Evolutionary conservation across 192 early-diverging fungal genomes (phyloP), one percentile per base, ranked within the genome.

Genomic region (Entomortierella chlamydospora): DNA sequence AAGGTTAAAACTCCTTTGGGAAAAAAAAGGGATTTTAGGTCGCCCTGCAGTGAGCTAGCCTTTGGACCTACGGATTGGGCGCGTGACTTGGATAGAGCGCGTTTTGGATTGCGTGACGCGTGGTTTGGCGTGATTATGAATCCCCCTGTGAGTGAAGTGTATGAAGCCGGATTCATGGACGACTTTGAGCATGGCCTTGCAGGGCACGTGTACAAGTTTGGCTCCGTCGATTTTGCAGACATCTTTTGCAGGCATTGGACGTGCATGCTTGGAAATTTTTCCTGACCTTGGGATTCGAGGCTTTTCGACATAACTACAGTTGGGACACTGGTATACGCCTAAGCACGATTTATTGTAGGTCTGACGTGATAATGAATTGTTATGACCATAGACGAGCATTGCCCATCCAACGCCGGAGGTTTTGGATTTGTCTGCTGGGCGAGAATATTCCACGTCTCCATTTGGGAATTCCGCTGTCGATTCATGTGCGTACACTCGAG

Each of bases 341-440:
- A 61, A 34, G 28, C 59, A 61, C 1, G 59, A 61, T 26, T 61
- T 61, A 26, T 29, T 20, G 25, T 61, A 61, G 25, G 42, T 47
- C 42, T 25, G 39, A 29, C 59, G 42, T 12, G 15, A 23, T 3
- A 11, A 1, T 4, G 8, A 10, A 0, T 1, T 47, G 59, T 45
- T 45, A 42, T 61, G 59, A n/a, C 59, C 59, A 45, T 61, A 61
- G n/a, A 61, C 42, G 10, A 45, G 41, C 59, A 61, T 61, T 1
- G 59, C 59, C 59, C 59, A 61, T 43, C 59, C 59, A 2, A 61
- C 41, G 11, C 26, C 10, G 8, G 10, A 17, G 57, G 23, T 61
- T 9, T 61, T 42, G 3, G 59, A 45, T 20, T 15, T 12, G 22
- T 28, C 42, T 12, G 2, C 25, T 1, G 4, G 8, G 15, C 23